phyloP scores from a whole-genome alignment of 2,329 filamentous ascomycete genomes.

The Metarhizium rileyi region DNA sequence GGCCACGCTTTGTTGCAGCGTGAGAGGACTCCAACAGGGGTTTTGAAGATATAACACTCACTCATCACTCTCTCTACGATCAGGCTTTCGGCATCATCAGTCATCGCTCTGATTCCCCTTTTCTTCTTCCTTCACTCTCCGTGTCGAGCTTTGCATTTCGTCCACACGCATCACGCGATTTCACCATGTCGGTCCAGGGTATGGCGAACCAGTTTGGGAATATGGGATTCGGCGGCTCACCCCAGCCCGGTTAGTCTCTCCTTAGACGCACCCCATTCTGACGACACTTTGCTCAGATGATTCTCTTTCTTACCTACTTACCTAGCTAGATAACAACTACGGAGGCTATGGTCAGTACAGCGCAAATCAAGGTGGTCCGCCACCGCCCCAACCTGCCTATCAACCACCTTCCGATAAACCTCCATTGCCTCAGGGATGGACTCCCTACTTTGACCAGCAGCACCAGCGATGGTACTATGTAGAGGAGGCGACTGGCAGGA shows the following conservation, averaged over 20 bases:
- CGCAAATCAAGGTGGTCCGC: constrained; percentile 10
- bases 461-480: constrained; percentile 56
- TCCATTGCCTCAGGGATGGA: constrained; percentile 51
- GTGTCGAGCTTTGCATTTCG: not conserved
- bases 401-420: constrained; percentile 31
- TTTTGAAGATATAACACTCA: not conserved
- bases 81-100: not conserved
- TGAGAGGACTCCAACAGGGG: not conserved
- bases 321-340: not conserved
- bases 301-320: not conserved
- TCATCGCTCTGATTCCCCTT: not conserved
- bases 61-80: not conserved
- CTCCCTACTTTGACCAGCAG: constrained; percentile 51
- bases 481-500: constrained; percentile 48
- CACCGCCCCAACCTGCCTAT: constrained; percentile 16
- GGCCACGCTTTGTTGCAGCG: not conserved
- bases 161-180: not conserved
- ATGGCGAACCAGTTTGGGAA: constrained; percentile 2
- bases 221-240: constrained; percentile 3
- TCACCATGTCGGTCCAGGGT: constrained; percentile 3
- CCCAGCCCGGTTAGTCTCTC: constrained; percentile 1
- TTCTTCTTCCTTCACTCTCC: not conserved
- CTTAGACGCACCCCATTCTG: not conserved
- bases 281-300: not conserved
- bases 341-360: constrained; percentile 17